phyloP scores from a whole-genome alignment of 306 rosid genomes.

The Prunus campanulata region DNA sequence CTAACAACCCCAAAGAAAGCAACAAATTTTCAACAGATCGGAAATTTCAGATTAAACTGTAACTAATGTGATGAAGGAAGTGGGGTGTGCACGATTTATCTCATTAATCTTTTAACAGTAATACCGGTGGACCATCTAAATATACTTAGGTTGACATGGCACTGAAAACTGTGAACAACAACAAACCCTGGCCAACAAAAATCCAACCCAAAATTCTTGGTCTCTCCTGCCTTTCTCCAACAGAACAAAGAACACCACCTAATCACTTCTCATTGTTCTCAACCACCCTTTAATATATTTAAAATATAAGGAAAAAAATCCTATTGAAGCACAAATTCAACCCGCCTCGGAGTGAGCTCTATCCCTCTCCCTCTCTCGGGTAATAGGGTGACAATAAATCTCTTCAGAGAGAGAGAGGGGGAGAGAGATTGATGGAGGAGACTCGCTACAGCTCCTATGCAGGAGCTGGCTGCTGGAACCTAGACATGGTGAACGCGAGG shows the following conservation, averaged over 20 bases:
- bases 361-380: slow-evolving; percentile 24
- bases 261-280: slow-evolving; percentile 19
- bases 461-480: neutral
- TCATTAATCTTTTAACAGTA: neutral
- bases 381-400: neutral
- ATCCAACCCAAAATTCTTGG: neutral
- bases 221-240: neutral
- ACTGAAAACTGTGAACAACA: neutral
- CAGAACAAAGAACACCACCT: neutral
- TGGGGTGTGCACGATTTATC: neutral
- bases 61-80: neutral
- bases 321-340: neutral
- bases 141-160: neutral
- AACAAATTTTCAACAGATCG: neutral
- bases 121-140: neutral
- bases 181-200: slow-evolving; percentile 5
- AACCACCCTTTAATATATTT: slow-evolving; percentile 6
- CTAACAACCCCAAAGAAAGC: neutral
- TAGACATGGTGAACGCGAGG: slow-evolving; percentile 14
- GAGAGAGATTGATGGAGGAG: slow-evolving; percentile 29
- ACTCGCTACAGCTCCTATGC: neutral
- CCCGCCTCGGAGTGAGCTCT: neutral
- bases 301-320: neutral
- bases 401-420: slow-evolving; percentile 1
- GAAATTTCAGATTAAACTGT: neutral